These are phyloP conservation scores for Marchantia paleacea DNA, from an alignment of 225 moss, liverwort and hornwort genomes.

Conservation along the genomic window DNA sequence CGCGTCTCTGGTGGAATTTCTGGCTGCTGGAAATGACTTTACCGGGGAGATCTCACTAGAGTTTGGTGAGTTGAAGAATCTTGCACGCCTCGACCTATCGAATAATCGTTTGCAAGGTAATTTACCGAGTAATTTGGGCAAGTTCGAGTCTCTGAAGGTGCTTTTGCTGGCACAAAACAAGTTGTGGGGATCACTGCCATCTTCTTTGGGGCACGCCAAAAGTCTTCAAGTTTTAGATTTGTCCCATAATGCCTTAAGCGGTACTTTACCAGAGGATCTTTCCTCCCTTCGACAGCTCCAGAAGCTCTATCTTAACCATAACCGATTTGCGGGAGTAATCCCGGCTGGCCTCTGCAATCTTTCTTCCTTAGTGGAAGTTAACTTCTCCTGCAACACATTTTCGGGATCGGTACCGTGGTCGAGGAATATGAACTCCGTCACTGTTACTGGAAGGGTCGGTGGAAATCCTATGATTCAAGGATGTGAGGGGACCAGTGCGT, in stretches of 20 bases:
- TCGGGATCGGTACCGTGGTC: conserved; percentile 56
- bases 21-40: conserved; percentile 50
- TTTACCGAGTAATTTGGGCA: conserved; percentile 43
- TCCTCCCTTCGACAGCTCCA: conserved; percentile 50
- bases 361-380: conserved; percentile 56
- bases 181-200: conserved; percentile 47
- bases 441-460: conserved; percentile 57
- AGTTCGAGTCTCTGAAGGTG: conserved; percentile 48
- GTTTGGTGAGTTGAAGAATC: conserved; percentile 42
- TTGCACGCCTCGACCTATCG: conserved; percentile 55
- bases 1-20: conserved; percentile 50
- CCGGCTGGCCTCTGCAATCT: conserved; percentile 60
- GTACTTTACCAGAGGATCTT: conserved; percentile 54
- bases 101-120: conserved; percentile 46
- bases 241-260: conserved; percentile 50
- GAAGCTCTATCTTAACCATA: conserved; percentile 53
- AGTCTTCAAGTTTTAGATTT: conserved; percentile 57
- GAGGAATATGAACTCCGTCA: conserved; percentile 53
- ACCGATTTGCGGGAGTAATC: conserved; percentile 55
- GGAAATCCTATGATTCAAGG: conserved; percentile 56
- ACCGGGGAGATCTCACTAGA: conserved; percentile 51
- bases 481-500: conserved; percentile 47
- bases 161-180: conserved; percentile 56
- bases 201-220: conserved; percentile 49
- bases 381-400: conserved; percentile 66